Evolutionary conservation across 768 basidiomycete species (phyloP), one percentile per base, ranked within the genome.

Genomic region (Lactarius psammicola): DNA sequence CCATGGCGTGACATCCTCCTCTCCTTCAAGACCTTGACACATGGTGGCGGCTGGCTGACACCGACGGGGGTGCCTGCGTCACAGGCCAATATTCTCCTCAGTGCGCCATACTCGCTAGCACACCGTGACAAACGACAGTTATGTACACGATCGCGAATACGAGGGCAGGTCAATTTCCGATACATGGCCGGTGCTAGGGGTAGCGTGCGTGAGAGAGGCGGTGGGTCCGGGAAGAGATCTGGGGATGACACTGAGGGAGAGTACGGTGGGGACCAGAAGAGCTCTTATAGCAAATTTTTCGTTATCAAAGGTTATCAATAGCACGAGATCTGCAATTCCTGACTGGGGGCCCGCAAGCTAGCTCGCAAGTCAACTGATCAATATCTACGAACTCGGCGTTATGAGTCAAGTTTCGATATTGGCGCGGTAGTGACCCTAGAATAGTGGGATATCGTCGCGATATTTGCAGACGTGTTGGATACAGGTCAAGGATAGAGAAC

Each of bases 61-160:
- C 67, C 86, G 59, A 76, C 46, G 13, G 10, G 74, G 10, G 78
- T 87, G 42, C 79, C 85, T n/a, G 81, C 88, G 36, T 77, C 79
- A n/a, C n/a, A 83, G 60, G 87, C 84, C 6, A 86, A 88, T 71
- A 77, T 79, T 23, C 84, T 89, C 82, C 80, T 88, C 18, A 79
- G 78, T 49, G 71, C 72, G 60, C 80, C 82, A 62, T 88, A 89
- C 74, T 78, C 80, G 59, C 74, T 86, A 78, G 34, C 84, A 88
- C 70, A 69, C 74, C 2, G 74, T 72, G 51, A 81, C 83, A 28
- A 79, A 78, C 4, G 80, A 84, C 49, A 78, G 76, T 86, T 63
- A 75, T 88, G 59, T 83, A 87, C 65, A 82, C 86, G 28, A 73
- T 84, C 44, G 76, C 15, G 62, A 54, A 44, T 63, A 59, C 46